phyloP scores from a whole-genome alignment of 2,329 filamentous ascomycete genomes.

The Byssothecium circinans region DNA sequence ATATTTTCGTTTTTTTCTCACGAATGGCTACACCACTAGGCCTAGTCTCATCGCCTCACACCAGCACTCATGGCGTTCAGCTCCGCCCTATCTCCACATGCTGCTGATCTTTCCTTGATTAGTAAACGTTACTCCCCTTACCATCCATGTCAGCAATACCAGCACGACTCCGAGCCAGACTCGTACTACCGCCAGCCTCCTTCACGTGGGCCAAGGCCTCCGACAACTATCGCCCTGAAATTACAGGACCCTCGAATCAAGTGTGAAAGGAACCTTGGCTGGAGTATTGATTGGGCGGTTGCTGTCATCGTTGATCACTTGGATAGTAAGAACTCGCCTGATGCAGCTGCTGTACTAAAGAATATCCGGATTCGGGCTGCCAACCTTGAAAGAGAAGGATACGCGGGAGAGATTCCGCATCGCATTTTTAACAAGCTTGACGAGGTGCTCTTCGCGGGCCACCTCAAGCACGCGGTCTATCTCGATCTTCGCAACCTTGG shows the following conservation, averaged over 20 bases:
- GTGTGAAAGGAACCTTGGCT: slow-evolving; percentile 35
- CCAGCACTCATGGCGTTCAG: slow-evolving; percentile 20
- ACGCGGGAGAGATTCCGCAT: slow-evolving; percentile 30
- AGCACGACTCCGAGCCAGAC: slow-evolving; percentile 23
- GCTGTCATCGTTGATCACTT: slow-evolving; percentile 44
- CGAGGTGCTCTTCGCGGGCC: slow-evolving; percentile 39
- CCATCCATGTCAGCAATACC: slow-evolving; percentile 16
- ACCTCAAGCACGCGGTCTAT: slow-evolving; percentile 43
- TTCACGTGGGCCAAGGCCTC: slow-evolving; percentile 2
- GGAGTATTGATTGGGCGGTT: slow-evolving; percentile 48
- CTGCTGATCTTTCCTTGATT: slow-evolving; percentile 13
- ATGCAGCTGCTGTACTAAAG: slow-evolving; percentile 20
- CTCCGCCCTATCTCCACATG: slow-evolving; percentile 11
- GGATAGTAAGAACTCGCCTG: slow-evolving; percentile 16
- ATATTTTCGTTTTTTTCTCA: slow-evolving; percentile 3
- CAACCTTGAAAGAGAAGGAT: slow-evolving; percentile 17
- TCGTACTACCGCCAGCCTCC: slow-evolving; percentile 9
- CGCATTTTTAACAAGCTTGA: slow-evolving; percentile 44
- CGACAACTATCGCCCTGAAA: slow-evolving; percentile 8
- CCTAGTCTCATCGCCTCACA: slow-evolving; percentile 1
- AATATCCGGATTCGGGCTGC: slow-evolving; percentile 19
- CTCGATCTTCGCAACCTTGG: slow-evolving; percentile 33
- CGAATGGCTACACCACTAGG: slow-evolving; percentile 16
- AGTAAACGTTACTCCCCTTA: slow-evolving; percentile 6
- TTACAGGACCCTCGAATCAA: slow-evolving; percentile 24